phyloP scores from a whole-genome alignment of 305 asterid genomes.

The Petunia hybrid region DNA sequence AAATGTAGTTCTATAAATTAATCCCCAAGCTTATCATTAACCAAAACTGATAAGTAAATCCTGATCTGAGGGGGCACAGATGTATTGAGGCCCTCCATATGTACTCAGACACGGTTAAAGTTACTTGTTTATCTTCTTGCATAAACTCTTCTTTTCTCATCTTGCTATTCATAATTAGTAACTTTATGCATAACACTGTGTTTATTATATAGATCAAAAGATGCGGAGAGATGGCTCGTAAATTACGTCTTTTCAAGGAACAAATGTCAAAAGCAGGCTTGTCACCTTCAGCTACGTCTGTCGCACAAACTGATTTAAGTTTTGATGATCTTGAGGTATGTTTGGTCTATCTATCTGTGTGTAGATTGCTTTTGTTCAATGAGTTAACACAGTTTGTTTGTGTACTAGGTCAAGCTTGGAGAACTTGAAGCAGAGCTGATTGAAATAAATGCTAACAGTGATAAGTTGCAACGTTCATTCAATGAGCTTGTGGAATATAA shows the following conservation, averaged over 20 bases:
- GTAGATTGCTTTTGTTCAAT: constrained; percentile 17
- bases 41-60: background rate
- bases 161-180: constrained; percentile 26
- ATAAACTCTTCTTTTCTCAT: constrained; percentile 22
- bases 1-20: too few species aligned
- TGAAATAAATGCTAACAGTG: constrained; percentile 91
- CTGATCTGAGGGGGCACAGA: background rate
- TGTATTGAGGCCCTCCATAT: background rate
- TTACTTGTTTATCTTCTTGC: constrained; percentile 21
- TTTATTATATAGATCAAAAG: constrained; percentile 73
- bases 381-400: constrained; percentile 20
- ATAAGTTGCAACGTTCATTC: constrained; percentile 87
- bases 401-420: constrained; percentile 82
- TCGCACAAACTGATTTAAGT: constrained; percentile 53
- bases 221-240: constrained; percentile 99
- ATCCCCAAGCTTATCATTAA: constrained; percentile 1
- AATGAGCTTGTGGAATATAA: constrained; percentile 92
- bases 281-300: constrained; percentile 56
- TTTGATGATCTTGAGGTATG: constrained; percentile 93
- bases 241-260: constrained; percentile 85
- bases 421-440: constrained; percentile 93
- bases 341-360: constrained; percentile 27
- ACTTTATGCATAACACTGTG: constrained; percentile 28
- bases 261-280: constrained; percentile 90
- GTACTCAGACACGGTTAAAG: background rate